Evolutionary conservation across 164 flowering plant species (phyloP), one percentile per base, ranked within the genome.

Genomic region (Magnolia sinica): DNA sequence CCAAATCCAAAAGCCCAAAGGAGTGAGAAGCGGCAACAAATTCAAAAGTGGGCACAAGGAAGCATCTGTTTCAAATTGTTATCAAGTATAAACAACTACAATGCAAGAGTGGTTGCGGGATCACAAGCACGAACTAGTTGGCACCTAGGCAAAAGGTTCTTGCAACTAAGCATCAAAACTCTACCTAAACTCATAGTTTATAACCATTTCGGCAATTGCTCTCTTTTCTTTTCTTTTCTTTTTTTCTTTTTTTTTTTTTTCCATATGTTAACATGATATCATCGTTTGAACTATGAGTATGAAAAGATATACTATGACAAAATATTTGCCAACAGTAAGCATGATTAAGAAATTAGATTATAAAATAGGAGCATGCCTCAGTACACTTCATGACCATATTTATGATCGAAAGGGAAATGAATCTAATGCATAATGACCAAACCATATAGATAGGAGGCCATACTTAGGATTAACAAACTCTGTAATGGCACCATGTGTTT

Each of bases 391-490:
- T 22, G 14, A 5, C 69, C 68, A 65, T 55, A 55, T 55, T 16
- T 55, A 22, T 23, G 9, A 22, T 9, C 1, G 3, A 66, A 66
- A 66, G 69, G 14, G 45, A 37, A 37, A 37, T 37, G 45, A 37
- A 37, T 37, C 45, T 37, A 37, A 37, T 37, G 45, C 45, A 37
- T 3, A 37, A 16, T 31, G n/a, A 68, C 50, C 19, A 31, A 8
- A 68, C 9, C n/a, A 7, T 5, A 66, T 4, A 50, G 8, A 75
- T 66, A 77, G 67, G 55, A 19, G 19, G 55, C 77, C 74, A 84
- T 91, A 96, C 99, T 96, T 96, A 65, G 99, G 99, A 79, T 96
- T 96, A 58, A 94, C 98, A 87, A 96, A 96, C 85, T 96, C 99
- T 81, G 90, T 83, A 76, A 96, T 96, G 18, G 95, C 89, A 76